Conservation (phyloP, 2,329 filamentous ascomycete species). For the Stachybotrys chlorohalonatus region DNA sequence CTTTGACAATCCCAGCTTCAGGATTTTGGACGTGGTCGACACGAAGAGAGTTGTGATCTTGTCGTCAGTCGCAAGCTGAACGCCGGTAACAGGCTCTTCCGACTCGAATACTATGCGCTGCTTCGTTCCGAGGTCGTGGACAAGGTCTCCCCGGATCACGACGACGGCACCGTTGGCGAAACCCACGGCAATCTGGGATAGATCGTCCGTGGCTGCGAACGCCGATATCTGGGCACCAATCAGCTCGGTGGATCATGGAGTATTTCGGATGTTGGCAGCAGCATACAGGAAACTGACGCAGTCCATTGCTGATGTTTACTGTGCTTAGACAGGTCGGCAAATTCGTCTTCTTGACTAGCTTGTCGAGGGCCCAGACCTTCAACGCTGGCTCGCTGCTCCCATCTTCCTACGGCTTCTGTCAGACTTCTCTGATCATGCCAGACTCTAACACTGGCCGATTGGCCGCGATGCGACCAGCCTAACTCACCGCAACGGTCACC, state of each 20-base stretch:
- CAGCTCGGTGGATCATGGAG: slow-evolving; percentile 7
- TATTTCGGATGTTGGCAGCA: fast-evolving
- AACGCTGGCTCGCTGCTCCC: slow-evolving; percentile 77
- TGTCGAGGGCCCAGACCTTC: slow-evolving; percentile 97
- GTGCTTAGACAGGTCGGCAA: slow-evolving; percentile 82
- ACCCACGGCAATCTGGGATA: slow-evolving; percentile 87
- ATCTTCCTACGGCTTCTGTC: slow-evolving; percentile 54
- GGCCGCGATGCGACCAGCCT: neutral
- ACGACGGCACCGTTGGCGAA: slow-evolving; percentile 95
- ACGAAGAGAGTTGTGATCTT: slow-evolving; percentile 75
- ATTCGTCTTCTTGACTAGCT: slow-evolving; percentile 87
- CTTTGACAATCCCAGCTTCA: slow-evolving; percentile 79
- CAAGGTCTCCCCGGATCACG: slow-evolving; percentile 84
- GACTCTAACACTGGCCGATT: neutral
- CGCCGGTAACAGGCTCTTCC: slow-evolving; percentile 88
- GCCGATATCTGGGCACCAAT: slow-evolving; percentile 58
- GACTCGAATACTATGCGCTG: slow-evolving; percentile 95
- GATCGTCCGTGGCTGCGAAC: slow-evolving; percentile 76
- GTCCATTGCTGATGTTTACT: slow-evolving; percentile 76
- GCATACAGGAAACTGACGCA: slow-evolving; percentile 81
- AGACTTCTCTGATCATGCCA: neutral
- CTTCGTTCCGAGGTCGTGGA: slow-evolving; percentile 89
- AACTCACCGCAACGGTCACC: slow-evolving; percentile 62
- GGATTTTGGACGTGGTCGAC: slow-evolving; percentile 78
- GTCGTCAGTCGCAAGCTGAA: slow-evolving; percentile 61